Evolutionary conservation across 2,329 filamentous ascomycete genomes (phyloP).

Genomic region (Penicillium rolfsii): DNA sequence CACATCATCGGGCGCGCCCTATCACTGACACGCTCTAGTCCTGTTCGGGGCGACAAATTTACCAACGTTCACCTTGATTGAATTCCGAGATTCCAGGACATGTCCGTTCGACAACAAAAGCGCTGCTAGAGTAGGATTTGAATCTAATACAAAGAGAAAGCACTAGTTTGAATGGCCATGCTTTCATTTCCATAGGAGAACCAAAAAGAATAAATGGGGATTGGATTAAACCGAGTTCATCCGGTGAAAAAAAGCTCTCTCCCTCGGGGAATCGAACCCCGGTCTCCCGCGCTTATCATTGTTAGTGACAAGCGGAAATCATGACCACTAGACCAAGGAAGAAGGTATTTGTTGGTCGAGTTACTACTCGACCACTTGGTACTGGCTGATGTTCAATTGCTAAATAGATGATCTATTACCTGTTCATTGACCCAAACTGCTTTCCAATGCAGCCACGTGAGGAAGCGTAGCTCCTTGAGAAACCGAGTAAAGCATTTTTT

Average conservation of each 20-base stretch:
- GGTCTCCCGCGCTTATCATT: slow-evolving; percentile 42
- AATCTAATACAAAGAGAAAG: no score
- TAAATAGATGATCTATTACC: no score
- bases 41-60: not conserved
- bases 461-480: no score
- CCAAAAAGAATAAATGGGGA: no score
- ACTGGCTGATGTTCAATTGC: not conserved
- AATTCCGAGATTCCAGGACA: no score
- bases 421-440: no score
- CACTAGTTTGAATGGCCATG: no score
- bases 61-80: not conserved
- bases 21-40: not conserved
- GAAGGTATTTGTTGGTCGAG: not conserved
- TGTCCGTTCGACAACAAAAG: no score
- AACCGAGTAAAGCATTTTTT: no score
- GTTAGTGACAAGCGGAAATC: slow-evolving; percentile 45
- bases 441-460: no score
- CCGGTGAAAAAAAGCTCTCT: slow-evolving; percentile 32
- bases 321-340: slow-evolving; percentile 44
- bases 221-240: not conserved
- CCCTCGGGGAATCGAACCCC: slow-evolving; percentile 45
- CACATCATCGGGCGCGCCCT: not conserved
- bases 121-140: no score
- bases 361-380: slow-evolving; percentile 6
- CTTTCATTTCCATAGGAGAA: no score